These are phyloP conservation scores for Acer saccharum DNA, from an alignment of 345 rosid genomes.

Conservation along the genomic window DNA sequence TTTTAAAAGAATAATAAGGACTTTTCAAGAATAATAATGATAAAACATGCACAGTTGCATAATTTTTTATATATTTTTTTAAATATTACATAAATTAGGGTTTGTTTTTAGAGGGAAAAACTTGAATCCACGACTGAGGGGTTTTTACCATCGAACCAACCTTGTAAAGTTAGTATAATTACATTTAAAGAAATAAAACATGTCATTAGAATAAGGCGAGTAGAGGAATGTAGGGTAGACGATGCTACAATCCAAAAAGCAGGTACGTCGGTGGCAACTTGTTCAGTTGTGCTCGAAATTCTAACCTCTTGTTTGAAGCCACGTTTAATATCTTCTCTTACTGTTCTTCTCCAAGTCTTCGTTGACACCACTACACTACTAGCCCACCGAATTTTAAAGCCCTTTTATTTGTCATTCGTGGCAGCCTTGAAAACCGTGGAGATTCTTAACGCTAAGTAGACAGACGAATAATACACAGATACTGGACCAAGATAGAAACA, in stretches of 20 bases:
- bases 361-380: slow-evolving; percentile 20
- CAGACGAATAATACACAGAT: neutral
- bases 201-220: neutral
- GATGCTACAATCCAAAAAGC: too few species aligned
- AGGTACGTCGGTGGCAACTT: slow-evolving; percentile 20
- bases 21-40: too few species aligned
- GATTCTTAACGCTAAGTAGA: slow-evolving; percentile 21
- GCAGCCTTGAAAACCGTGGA: slow-evolving; percentile 13
- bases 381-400: slow-evolving; percentile 5
- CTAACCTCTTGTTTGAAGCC: slow-evolving; percentile 22
- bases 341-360: neutral
- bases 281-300: slow-evolving; percentile 8
- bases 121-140: too few species aligned
- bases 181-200: too few species aligned
- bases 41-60: too few species aligned
- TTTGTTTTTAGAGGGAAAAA: too few species aligned
- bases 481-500: neutral
- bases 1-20: too few species aligned
- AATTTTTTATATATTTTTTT: too few species aligned
- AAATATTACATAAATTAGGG: too few species aligned
- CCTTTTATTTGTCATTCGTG: neutral
- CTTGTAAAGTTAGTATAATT: too few species aligned
- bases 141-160: too few species aligned
- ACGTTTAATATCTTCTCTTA: slow-evolving; percentile 23
- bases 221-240: neutral